Evolutionary conservation across 331 rosid genomes (phyloP), one percentile per base, ranked within the genome.

Genomic region (Quercus phellos): DNA sequence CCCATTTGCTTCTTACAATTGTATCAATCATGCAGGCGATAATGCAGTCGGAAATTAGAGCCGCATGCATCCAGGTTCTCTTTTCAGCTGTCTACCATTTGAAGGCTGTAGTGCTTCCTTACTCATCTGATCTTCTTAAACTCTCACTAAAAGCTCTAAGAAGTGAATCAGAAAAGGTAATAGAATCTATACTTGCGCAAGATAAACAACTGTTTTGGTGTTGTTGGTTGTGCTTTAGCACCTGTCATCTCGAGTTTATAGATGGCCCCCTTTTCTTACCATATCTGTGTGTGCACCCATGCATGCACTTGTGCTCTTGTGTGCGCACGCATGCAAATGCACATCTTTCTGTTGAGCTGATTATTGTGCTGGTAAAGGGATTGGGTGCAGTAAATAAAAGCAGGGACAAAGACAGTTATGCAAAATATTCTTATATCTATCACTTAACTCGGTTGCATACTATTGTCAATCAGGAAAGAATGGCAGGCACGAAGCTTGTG

Each of bases 41-140:
- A 78, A 75, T 53, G 51, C 84, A 66, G 77, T 73, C 93, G 17
- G 93, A 90, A 83, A 86, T 92, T 55, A 90, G 94, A 86, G 89
- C 97, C 50, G 96, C 99, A 51, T 88, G 97, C 86, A 86, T 82
- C 80, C 96, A 89, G 77, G 90, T 94, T 85, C 89, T 94, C 73
- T 92, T 92, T 86, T 87, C 97, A 50, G 88, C 96, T 0, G 99
- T 92, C 68, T 91, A 89, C 84, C 95, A 92, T 90, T 87, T 92
- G 80, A 85, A 88, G 74, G 88, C 90, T 30, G 85, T 83, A 22
- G 78, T 90, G 81, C 78, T 87, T 81, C 96, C 94, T 32, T 90
- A 86, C 78, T 84, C 94, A 55, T 59, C 73, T 50, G 82, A 87
- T 80, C 92, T 92, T 73, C 85, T 94, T 75, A 91, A 84, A 74